phyloP scores from a whole-genome alignment of 306 rosid genomes.

The Phaseolus lunatus region DNA sequence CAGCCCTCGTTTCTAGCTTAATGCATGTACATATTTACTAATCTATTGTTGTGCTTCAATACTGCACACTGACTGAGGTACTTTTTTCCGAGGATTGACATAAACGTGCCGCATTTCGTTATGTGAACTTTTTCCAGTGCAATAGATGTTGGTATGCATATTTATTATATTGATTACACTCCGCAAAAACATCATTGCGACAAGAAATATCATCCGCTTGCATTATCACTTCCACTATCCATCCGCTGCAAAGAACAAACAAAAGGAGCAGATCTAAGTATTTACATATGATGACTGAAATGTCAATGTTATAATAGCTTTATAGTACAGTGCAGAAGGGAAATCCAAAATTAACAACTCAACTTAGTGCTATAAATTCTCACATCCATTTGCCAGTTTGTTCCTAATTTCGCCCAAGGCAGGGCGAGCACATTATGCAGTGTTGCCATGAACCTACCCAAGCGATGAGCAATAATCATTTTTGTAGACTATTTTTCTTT shows the following conservation, averaged over 20 bases:
- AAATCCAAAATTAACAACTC: conserved; percentile 11
- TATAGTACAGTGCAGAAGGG: conserved; percentile 6
- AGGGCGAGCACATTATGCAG: background rate
- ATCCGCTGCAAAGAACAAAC: conserved; percentile 61
- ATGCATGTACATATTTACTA: conserved; percentile 9
- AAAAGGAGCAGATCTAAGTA: conserved; percentile 33
- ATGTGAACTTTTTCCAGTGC: conserved; percentile 15
- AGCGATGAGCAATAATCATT: conserved; percentile 11
- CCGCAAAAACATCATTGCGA: conserved; percentile 24
- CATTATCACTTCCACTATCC: conserved; percentile 38
- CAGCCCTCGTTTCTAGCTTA: conserved; percentile 14
- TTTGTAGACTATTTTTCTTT: background rate
- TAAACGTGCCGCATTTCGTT: conserved; percentile 16
- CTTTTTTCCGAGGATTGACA: conserved; percentile 20
- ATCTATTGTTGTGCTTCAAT: conserved; percentile 21
- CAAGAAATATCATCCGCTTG: conserved; percentile 40
- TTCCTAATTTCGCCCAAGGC: conserved; percentile 28
- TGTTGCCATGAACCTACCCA: background rate
- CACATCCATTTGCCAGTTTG: background rate
- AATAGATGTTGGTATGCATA: background rate
- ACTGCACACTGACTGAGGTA: background rate
- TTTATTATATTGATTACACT: conserved; percentile 20
- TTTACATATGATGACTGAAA: conserved; percentile 1
- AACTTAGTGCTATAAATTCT: background rate
- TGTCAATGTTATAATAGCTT: conserved; percentile 16